Conservation (phyloP, 192 early-diverging fungal species). For the Coemansia sp. region DNA sequence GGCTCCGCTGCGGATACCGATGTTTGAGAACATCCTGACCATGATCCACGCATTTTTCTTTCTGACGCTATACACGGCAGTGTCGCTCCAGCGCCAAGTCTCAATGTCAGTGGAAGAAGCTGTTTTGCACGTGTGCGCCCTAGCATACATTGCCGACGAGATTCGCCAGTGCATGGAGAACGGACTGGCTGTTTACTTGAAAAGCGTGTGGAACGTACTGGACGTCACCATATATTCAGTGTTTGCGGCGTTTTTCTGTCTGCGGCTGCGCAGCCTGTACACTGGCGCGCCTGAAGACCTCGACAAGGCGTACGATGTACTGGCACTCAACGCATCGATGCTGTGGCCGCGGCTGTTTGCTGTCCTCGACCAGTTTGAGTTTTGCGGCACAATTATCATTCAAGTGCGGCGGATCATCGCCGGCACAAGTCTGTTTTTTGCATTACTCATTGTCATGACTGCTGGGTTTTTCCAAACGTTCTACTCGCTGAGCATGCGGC, state of each 20-base stretch:
- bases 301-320: slow-evolving; percentile 40
- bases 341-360: slow-evolving; percentile 43
- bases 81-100: slow-evolving; percentile 21
- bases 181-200: slow-evolving; percentile 31
- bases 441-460: slow-evolving; percentile 34
- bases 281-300: slow-evolving; percentile 28
- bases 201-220: slow-evolving; percentile 43
- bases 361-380: slow-evolving; percentile 42
- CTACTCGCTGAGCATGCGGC: slow-evolving; percentile 30
- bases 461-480: slow-evolving; percentile 45
- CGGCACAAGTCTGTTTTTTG: slow-evolving; percentile 42
- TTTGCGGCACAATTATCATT: slow-evolving; percentile 43
- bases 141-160: slow-evolving; percentile 44
- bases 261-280: slow-evolving; percentile 30
- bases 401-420: slow-evolving; percentile 38
- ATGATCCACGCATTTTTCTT: slow-evolving; percentile 44
- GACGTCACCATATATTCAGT: slow-evolving; percentile 32
- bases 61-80: slow-evolving; percentile 29
- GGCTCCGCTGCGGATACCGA: slow-evolving; percentile 32
- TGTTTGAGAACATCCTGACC: slow-evolving; percentile 31
- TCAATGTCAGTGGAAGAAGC: slow-evolving; percentile 17
- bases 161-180: slow-evolving; percentile 36
- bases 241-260: slow-evolving; percentile 27
- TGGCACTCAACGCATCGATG: slow-evolving; percentile 40
- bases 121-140: slow-evolving; percentile 19